Evolutionary conservation across 2,329 filamentous ascomycete genomes (phyloP).

Genomic region (Fusarium hostae): DNA sequence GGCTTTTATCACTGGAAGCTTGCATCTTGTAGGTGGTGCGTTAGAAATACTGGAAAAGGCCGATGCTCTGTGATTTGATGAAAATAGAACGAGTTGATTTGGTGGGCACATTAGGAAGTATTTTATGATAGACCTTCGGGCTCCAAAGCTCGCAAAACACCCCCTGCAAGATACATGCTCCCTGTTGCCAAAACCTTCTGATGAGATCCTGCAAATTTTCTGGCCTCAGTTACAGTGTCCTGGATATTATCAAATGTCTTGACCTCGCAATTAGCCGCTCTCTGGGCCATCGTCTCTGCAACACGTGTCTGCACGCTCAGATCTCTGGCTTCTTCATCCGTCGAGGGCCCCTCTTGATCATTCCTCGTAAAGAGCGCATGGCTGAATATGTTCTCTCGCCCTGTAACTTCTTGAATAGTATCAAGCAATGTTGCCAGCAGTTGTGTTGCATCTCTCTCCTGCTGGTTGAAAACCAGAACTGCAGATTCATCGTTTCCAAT

Average conservation of each 20-base stretch:
- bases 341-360: constrained; percentile 50
- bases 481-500: constrained; percentile 49
- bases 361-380: constrained; percentile 87
- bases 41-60: constrained; percentile 61
- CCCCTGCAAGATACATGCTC: constrained; percentile 86
- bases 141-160: constrained; percentile 77
- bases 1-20: constrained; percentile 69
- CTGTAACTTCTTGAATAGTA: constrained; percentile 58
- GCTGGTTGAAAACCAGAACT: constrained; percentile 90
- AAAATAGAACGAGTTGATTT: not conserved
- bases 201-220: constrained; percentile 54
- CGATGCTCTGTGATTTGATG: constrained; percentile 52
- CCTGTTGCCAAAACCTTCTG: constrained; percentile 80
- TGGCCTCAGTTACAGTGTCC: constrained; percentile 72
- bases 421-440: constrained; percentile 72
- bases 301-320: constrained; percentile 74
- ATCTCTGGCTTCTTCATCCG: constrained; percentile 55
- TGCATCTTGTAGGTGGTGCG: constrained; percentile 70
- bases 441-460: constrained; percentile 78
- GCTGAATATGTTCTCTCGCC: constrained; percentile 64
- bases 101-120: constrained; percentile 1
- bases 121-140: constrained; percentile 52
- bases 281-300: constrained; percentile 67
- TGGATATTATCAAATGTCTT: constrained; percentile 74
- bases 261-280: constrained; percentile 60